Conservation (phyloP, 305 asterid genomes). For the Rubia balearica region DNA sequence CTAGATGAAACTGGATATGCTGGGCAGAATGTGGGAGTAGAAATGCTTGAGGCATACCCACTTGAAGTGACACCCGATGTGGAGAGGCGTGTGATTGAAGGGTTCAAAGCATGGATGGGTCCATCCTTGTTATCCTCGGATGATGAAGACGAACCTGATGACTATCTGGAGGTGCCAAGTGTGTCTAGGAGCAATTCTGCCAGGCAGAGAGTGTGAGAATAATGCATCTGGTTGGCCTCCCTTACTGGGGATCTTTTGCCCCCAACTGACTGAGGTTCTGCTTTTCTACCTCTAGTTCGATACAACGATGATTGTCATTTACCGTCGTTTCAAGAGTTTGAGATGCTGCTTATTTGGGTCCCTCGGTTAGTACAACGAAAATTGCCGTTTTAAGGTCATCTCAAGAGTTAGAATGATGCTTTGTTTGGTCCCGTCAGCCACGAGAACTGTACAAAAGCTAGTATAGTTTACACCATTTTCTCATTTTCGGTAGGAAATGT, state of each 20-base stretch:
- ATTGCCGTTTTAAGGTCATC: not conserved
- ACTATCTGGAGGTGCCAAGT: constrained; percentile 47
- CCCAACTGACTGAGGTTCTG: not conserved
- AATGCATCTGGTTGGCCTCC: not conserved
- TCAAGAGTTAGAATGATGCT: constrained; percentile 2
- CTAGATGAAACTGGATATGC: constrained; percentile 55
- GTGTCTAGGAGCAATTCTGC: constrained; percentile 34
- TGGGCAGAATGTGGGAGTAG: constrained; percentile 60
- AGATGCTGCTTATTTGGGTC: not conserved
- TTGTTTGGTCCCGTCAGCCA: constrained; percentile 2
- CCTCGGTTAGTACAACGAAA: not conserved
- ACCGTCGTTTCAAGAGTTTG: no score
- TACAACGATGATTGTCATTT: not conserved
- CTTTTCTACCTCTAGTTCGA: not conserved
- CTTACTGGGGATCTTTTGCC: not conserved
- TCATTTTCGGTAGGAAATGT: not conserved
- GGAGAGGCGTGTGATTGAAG: constrained; percentile 73
- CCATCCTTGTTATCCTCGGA: constrained; percentile 77
- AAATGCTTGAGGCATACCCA: constrained; percentile 83
- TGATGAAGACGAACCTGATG: constrained; percentile 75
- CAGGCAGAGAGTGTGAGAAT: constrained; percentile 50
- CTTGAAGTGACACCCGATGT: constrained; percentile 62
- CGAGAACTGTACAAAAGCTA: constrained; percentile 15
- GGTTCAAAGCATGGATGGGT: constrained; percentile 97
- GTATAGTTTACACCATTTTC: constrained; percentile 10